Base-by-base conservation (phyloP, 2,329 filamentous ascomycete species). In the Epichloe glyceriae region DNA sequence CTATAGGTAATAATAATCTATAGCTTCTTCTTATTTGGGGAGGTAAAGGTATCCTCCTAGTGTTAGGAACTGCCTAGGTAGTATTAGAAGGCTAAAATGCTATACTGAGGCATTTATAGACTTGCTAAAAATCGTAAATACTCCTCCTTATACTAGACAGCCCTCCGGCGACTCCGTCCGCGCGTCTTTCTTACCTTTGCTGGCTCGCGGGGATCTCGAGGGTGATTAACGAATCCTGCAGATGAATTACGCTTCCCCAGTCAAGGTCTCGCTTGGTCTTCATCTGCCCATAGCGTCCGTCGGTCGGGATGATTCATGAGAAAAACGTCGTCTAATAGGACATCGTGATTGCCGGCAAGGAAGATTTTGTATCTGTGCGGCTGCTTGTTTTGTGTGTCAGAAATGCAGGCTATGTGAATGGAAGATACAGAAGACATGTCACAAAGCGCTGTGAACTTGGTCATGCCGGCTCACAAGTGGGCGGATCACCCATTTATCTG, bases 261-360 rank as follows among this genome's bases (percentile, higher is more conserved):
- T 58, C 52, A 0, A 62, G 52, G 35, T 62, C 55, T 0, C 44
- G 38, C 19, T 34, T 54, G 0, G 51, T 55, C 5, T 46, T 45
- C 0, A 10, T 50, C 33, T 53, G 46, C 0, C 58, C 56, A 19
- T 57, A 60, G 2, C 56, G 54, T 4, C 60, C 56, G 54, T 4
- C 60, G 52, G 42, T 50, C 49, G 20, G 26, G 43, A n/a, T 50
- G 26, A 15, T 43, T 34, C 1, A 34, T 11, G n/a, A 48, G 45
- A 19, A 53, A 53, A 8, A 41, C 52, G 0, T 53, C 38, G 48
- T 68, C 62, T 0, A 69, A 57, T 1, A 64, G 52, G 5, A 68
- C 49, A 48, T 74, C 71, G 52, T 74, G 72, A 49, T 75, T 76
- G 3, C 72, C 73, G 15, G 67, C 71, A 5, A 75, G 59, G 4